Conservation (phyloP, 2,329 filamentous ascomycete genomes). For the Dendrostoma leiphaemia region DNA sequence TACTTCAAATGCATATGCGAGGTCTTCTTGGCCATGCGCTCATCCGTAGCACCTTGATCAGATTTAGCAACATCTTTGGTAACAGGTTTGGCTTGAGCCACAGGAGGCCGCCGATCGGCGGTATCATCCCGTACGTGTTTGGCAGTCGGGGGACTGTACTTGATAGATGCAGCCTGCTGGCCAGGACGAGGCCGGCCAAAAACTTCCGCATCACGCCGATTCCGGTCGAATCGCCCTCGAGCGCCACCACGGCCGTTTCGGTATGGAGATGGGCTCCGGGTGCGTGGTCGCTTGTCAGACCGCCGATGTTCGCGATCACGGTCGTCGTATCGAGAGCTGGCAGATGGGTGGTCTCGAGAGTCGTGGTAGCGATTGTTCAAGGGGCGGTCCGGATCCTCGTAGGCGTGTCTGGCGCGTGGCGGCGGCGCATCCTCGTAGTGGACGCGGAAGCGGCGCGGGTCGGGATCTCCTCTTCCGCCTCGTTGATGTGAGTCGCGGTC, state of each 20-base stretch:
- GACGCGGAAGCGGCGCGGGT: slow-evolving; percentile 59
- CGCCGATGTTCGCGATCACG: slow-evolving; percentile 39
- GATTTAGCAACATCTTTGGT: slow-evolving; percentile 67
- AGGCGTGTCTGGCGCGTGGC: slow-evolving; percentile 46
- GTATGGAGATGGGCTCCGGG: slow-evolving; percentile 27
- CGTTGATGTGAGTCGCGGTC: slow-evolving; percentile 52
- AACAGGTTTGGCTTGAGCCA: slow-evolving; percentile 56
- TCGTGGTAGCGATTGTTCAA: slow-evolving; percentile 19
- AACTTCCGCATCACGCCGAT: slow-evolving; percentile 23
- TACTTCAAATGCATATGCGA: slow-evolving; percentile 35
- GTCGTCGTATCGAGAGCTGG: slow-evolving; percentile 45
- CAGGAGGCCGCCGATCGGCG: slow-evolving; percentile 63
- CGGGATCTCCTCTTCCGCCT: slow-evolving; percentile 42
- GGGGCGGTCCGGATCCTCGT: slow-evolving; percentile 47
- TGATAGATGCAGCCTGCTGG: slow-evolving; percentile 32
- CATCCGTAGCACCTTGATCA: slow-evolving; percentile 58
- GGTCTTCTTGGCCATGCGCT: slow-evolving; percentile 31
- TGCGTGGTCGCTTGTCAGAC: slow-evolving; percentile 29
- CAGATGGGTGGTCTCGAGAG: slow-evolving; percentile 18
- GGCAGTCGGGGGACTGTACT: slow-evolving; percentile 46
- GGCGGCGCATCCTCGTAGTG: slow-evolving; percentile 58
- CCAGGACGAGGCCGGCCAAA: slow-evolving; percentile 26
- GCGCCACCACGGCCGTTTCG: slow-evolving; percentile 22
- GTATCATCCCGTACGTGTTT: slow-evolving; percentile 53
- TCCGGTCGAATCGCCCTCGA: slow-evolving; percentile 28